phyloP scores from a whole-genome alignment of 495 filamentous ascomycete species.

The Trichoderma virens region DNA sequence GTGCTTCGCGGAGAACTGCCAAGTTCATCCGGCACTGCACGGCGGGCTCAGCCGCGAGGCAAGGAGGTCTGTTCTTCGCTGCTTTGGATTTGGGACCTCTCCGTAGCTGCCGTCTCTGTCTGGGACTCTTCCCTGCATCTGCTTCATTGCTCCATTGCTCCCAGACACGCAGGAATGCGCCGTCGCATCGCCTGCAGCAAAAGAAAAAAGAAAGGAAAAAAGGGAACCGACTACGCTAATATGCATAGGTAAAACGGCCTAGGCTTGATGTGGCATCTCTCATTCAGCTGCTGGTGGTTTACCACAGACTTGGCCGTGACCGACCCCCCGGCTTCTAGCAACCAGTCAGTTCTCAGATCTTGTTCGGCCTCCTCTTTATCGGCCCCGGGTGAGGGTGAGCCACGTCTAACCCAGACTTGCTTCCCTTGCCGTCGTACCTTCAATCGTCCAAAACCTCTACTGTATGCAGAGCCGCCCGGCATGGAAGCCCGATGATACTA shows the following conservation, averaged over 20 bases:
- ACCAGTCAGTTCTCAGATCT: not conserved
- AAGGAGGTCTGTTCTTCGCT: not conserved
- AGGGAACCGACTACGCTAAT: not conserved
- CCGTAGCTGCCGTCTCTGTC: not conserved
- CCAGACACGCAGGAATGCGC: not conserved
- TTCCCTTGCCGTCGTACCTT: not conserved
- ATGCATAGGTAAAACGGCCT: not conserved
- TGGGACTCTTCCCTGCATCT: not conserved
- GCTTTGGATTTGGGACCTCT: not conserved
- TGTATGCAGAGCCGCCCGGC: not conserved
- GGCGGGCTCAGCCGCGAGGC: conserved; percentile 3
- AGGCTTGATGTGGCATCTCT: not conserved
- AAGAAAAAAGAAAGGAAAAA: not conserved
- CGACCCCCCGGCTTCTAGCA: not conserved
- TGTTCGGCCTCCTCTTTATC: not conserved
- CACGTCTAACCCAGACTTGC: not conserved
- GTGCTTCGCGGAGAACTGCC: not conserved
- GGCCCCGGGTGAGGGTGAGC: not conserved
- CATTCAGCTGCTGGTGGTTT: not conserved
- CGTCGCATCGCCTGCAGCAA: conserved; percentile 3
- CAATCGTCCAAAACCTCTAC: not conserved
- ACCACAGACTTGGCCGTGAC: not conserved
- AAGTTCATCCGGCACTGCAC: conserved; percentile 3
- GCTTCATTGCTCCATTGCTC: conserved; percentile 6
- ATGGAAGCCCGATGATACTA: not conserved